Evolutionary conservation across 2,329 filamentous ascomycete species (phyloP).

Genomic region (Sporothrix sp.): DNA sequence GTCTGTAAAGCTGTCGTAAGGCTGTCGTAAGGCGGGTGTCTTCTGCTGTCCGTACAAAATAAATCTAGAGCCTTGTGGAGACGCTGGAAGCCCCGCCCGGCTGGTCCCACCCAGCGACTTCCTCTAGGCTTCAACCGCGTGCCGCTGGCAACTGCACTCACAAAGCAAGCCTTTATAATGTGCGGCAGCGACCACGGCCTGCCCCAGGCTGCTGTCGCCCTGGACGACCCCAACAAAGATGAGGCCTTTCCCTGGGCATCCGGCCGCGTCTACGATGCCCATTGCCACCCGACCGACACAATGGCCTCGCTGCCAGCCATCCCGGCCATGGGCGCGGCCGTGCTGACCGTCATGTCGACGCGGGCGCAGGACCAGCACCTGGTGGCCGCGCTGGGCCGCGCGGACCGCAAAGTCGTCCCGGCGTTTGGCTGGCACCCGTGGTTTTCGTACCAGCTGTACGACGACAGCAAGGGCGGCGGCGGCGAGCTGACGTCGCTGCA

Average conservation of each 20-base stretch:
- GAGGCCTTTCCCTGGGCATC: constrained; percentile 54
- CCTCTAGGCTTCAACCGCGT: neutral
- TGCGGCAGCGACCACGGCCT: neutral
- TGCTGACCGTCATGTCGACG: constrained; percentile 68
- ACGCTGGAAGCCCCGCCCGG: neutral
- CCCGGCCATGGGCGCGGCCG: constrained; percentile 53
- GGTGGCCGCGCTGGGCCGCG: constrained; percentile 50
- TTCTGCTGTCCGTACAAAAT: too few relatives aligned
- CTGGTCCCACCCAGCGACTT: neutral
- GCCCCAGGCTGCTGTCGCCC: neutral
- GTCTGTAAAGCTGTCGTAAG: too few relatives aligned
- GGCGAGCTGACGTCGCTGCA: constrained; percentile 11
- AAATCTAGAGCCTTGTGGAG: too few relatives aligned
- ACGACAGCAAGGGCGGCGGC: constrained; percentile 35
- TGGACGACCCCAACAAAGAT: constrained; percentile 19
- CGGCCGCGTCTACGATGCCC: constrained; percentile 63
- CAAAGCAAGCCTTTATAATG: too few relatives aligned
- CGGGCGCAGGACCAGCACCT: constrained; percentile 65
- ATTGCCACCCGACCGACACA: constrained; percentile 77
- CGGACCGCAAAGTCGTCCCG: constrained; percentile 40
- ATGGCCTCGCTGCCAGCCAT: constrained; percentile 52
- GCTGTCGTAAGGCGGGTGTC: neutral
- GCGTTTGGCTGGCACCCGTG: constrained; percentile 85
- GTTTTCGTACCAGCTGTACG: constrained; percentile 71
- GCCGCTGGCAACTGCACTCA: too few relatives aligned